phyloP scores from a whole-genome alignment of 2,329 filamentous ascomycete species.

The Arthrobotrys conoides region DNA sequence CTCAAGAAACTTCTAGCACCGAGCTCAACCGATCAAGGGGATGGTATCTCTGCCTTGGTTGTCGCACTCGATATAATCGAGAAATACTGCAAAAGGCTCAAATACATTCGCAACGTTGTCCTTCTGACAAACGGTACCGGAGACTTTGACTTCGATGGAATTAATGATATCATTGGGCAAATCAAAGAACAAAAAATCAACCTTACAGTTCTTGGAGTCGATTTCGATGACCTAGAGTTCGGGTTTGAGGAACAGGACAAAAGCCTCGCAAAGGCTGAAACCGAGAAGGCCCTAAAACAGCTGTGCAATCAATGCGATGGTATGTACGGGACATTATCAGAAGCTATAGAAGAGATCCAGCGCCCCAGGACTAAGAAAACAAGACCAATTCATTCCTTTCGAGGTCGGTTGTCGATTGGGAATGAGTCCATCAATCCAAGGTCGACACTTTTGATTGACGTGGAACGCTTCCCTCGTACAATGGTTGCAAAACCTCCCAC shows the following conservation, averaged over 20 bases:
- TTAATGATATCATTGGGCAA: conserved; percentile 79
- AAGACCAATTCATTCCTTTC: conserved; percentile 83
- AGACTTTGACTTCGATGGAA: conserved; percentile 78
- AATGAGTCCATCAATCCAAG: conserved; percentile 78
- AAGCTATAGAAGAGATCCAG: conserved; percentile 84
- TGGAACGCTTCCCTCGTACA: conserved; percentile 91
- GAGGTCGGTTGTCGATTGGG: conserved; percentile 83
- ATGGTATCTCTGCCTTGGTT: conserved; percentile 87
- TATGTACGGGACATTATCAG: conserved; percentile 84
- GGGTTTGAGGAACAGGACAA: conserved; percentile 95
- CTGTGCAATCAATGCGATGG: conserved; percentile 80
- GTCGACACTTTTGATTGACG: conserved; percentile 82
- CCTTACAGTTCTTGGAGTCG: conserved; percentile 84
- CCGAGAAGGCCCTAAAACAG: conserved; percentile 77
- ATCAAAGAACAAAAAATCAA: conserved; percentile 83
- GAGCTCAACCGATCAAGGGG: conserved; percentile 78
- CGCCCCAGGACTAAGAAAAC: conserved; percentile 82
- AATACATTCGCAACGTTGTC: conserved; percentile 84
- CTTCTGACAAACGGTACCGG: conserved; percentile 87
- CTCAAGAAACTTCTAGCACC: conserved; percentile 77
- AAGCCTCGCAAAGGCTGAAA: conserved; percentile 78
- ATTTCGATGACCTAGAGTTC: conserved; percentile 92
- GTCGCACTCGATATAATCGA: conserved; percentile 89
- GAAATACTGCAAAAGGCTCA: conserved; percentile 82
- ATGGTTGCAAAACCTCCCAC: conserved; percentile 81